Percentiles rank a stretch among this genome's conserved stretches.
These are phyloP conservation scores for Lantana camara DNA, from an alignment of 257 asterid genomes.

Conservation along the genomic window DNA sequence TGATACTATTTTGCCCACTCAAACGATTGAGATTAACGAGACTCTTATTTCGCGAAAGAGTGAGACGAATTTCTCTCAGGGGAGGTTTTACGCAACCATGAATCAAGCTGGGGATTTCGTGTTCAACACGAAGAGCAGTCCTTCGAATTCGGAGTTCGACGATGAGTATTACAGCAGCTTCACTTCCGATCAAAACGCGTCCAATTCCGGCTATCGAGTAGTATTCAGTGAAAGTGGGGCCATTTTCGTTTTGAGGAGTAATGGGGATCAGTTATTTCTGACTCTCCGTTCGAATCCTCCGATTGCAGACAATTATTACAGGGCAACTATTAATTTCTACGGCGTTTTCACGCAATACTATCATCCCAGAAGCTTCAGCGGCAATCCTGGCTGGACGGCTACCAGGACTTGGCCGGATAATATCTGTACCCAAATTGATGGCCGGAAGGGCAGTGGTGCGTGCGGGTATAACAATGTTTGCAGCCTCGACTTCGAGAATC, in stretches of 20 bases:
- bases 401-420: conserved; percentile 36
- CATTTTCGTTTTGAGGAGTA: conserved; percentile 31
- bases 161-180: conserved; percentile 39
- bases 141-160: conserved; percentile 28
- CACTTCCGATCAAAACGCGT: conserved; percentile 25
- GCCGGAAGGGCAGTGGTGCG: conserved; percentile 48
- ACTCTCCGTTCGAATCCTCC: conserved; percentile 17
- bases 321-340: conserved; percentile 49
- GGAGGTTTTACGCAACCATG: conserved; percentile 53
- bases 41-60: conserved; percentile 32
- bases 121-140: conserved; percentile 33
- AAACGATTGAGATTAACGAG: conserved; percentile 23
- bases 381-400: conserved; percentile 33
- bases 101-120: conserved; percentile 36
- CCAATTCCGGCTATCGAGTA: conserved; percentile 39
- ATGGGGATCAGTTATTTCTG: conserved; percentile 12
- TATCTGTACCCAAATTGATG: conserved; percentile 29
- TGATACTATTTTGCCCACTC: conserved; percentile 44
- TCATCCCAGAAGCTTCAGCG: conserved; percentile 36
- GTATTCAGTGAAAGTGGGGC: conserved; percentile 35
- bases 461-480: conserved; percentile 65
- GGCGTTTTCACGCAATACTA: conserved; percentile 51
- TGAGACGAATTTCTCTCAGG: conserved; percentile 35
- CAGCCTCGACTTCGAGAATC: conserved; percentile 25
- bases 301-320: conserved; percentile 34